Evolutionary conservation across 129 eudicot genomes (phyloP).

Genomic region (Smallanthus sonchifolius): DNA sequence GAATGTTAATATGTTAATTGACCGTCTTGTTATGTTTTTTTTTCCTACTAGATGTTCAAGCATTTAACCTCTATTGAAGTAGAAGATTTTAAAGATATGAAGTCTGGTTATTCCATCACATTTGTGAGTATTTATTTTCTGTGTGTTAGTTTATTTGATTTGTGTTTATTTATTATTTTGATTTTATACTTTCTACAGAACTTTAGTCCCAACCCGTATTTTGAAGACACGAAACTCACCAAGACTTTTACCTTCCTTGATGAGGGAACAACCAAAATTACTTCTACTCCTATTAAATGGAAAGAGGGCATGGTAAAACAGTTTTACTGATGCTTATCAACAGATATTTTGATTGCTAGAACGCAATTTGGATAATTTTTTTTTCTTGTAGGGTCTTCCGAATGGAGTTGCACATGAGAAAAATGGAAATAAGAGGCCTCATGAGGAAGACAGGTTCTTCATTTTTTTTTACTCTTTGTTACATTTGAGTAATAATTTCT

Average conservation of each 20-base stretch:
- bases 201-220: slow-evolving; percentile 61
- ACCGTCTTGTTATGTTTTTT: not conserved
- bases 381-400: slow-evolving; percentile 52
- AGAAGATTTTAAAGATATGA: slow-evolving; percentile 75
- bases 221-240: slow-evolving; percentile 72
- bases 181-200: slow-evolving; percentile 33
- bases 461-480: not conserved
- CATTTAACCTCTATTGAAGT: slow-evolving; percentile 63
- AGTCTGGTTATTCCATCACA: slow-evolving; percentile 74
- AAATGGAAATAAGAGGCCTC: slow-evolving; percentile 74
- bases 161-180: not conserved
- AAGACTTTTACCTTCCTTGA: slow-evolving; percentile 73
- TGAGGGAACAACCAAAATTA: slow-evolving; percentile 60
- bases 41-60: slow-evolving; percentile 54
- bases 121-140: slow-evolving; percentile 46
- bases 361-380: not conserved
- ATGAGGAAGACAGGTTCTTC: slow-evolving; percentile 62
- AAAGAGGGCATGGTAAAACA: slow-evolving; percentile 63
- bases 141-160: not conserved
- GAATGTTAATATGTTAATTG: not conserved
- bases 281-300: slow-evolving; percentile 71
- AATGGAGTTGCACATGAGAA: slow-evolving; percentile 65
- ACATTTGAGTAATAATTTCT: not conserved
- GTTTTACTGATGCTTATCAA: not conserved
- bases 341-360: not conserved